Base-by-base conservation (phyloP, 2,329 filamentous ascomycete genomes). In the Epichloe sylvatica region DNA sequence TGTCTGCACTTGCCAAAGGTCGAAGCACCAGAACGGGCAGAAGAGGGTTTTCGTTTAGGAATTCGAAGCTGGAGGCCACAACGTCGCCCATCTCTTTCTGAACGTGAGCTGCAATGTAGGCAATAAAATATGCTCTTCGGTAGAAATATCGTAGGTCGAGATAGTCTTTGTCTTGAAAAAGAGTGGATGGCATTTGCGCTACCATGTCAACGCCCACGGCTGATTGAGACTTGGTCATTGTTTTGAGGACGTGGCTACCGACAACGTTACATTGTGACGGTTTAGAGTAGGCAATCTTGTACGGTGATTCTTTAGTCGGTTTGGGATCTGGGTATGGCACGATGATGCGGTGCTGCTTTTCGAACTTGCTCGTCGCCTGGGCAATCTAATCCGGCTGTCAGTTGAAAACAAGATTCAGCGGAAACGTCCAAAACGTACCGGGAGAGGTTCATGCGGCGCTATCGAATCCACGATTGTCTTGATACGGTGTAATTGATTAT, bases 141-240 rank as follows among this genome's bases (percentile, higher is more conserved):
- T 96, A 90, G 62, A 96, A 95, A 68, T 94, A 97, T 53, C 92
- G 80, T 71, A 92, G 77, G 64, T 95, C 89, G 46, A 90, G 75
- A 63, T 91, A 96, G 66, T 98, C 92, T 67, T 97, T 97, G 42
- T 94, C 86, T 61, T 95, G 88, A 59, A 97, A 90, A 12, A 95
- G 68, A 1, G 76, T 69, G 51, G 71, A 66, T 5, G 92, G 91
- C 80, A 98, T 94, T 45, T 85, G 84, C 15, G 94, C 80, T 5
- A 91, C 81, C 75, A 97, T 78, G 65, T 97, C 91, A 52, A 96
- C 74, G 15, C 76, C 72, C 25, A 82, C 68, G 25, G 64, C 65
- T 45, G 68, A 66, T 56, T 83, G 78, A 11, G 74, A 72, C 59
- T 84, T 85, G 51, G 80, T 71, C 66, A 87, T 83, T 2, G 83